phyloP scores from a whole-genome alignment of 768 basidiomycete genomes.

The Lactarius evosmus region DNA sequence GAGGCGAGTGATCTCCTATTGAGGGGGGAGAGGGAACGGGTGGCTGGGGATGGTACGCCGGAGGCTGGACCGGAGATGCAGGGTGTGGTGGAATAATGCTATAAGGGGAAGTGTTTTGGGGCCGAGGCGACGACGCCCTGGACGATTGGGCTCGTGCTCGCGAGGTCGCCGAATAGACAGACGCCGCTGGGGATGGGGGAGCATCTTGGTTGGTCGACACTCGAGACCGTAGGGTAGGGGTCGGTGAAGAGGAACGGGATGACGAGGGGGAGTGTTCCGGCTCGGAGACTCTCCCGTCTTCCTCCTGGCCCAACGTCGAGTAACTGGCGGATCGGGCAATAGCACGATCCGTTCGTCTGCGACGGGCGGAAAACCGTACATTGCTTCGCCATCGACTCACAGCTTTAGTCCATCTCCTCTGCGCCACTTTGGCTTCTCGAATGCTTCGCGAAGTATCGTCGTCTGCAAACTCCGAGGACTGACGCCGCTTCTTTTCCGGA shows the following conservation, averaged over 20 bases:
- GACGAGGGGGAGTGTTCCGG: neutral
- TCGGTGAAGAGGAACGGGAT: slow-evolving; percentile 17
- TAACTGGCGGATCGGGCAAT: slow-evolving; percentile 1
- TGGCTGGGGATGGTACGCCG: slow-evolving; percentile 22
- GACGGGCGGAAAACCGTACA: slow-evolving; percentile 56
- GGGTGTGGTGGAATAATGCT: neutral
- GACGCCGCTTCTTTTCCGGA: slow-evolving; percentile 48
- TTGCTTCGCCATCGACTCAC: slow-evolving; percentile 68
- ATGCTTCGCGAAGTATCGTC: slow-evolving; percentile 34
- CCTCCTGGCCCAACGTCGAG: slow-evolving; percentile 1
- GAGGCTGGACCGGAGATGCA: slow-evolving; percentile 14
- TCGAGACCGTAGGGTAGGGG: neutral
- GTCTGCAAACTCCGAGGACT: slow-evolving; percentile 28
- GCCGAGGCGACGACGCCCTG: neutral
- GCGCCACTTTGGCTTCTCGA: slow-evolving; percentile 47
- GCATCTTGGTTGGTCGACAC: neutral
- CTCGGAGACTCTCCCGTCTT: neutral
- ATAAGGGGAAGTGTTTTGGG: neutral
- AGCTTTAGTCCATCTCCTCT: slow-evolving; percentile 62
- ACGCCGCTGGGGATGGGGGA: neutral
- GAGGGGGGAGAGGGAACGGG: slow-evolving; percentile 9
- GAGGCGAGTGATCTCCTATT: slow-evolving; percentile 2
- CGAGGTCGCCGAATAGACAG: slow-evolving; percentile 1
- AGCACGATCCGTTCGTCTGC: slow-evolving; percentile 42
- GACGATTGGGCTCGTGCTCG: neutral